Percentiles rank a stretch among this genome's conserved stretches.
phyloP scores from a whole-genome alignment of 2,329 filamentous ascomycete genomes.

The Nannizzia gypsea region DNA sequence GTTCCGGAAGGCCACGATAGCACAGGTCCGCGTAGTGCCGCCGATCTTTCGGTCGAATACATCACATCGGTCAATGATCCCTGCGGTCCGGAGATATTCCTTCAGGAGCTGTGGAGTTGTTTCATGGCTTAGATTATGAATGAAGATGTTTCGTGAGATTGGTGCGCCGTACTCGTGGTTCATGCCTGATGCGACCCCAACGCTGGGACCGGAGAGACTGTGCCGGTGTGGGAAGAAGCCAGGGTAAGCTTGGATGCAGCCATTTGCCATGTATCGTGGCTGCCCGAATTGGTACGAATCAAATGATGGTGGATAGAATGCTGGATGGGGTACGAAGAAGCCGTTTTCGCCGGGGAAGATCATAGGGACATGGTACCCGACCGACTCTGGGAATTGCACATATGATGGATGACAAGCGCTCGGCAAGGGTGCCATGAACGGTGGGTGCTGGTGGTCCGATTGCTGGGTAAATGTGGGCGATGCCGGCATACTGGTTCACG shows the following conservation, averaged over 20 bases:
- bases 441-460: slow-evolving; percentile 11
- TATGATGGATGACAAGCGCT: slow-evolving; percentile 7
- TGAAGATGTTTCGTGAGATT: slow-evolving; percentile 15
- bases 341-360: slow-evolving; percentile 12
- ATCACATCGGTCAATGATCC: slow-evolving; percentile 25
- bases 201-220: slow-evolving; percentile 10
- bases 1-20: slow-evolving; percentile 23
- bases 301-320: slow-evolving; percentile 21
- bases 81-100: slow-evolving; percentile 21
- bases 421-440: slow-evolving; percentile 9
- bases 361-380: slow-evolving; percentile 12
- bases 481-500: slow-evolving; percentile 9
- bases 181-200: slow-evolving; percentile 8
- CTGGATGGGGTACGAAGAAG: slow-evolving; percentile 21
- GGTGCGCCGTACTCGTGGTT: slow-evolving; percentile 6
- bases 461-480: slow-evolving; percentile 12
- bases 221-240: slow-evolving; percentile 4
- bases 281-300: slow-evolving; percentile 21
- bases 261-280: slow-evolving; percentile 18
- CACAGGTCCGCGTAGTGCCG: slow-evolving; percentile 17
- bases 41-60: slow-evolving; percentile 18
- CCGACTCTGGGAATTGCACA: slow-evolving; percentile 10
- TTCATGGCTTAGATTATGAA: slow-evolving; percentile 20
- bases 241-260: slow-evolving; percentile 14
- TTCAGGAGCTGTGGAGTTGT: slow-evolving; percentile 23